A percentile compares a stretch with the other conserved stretches of the same genome.
Conservation (phyloP, 2,329 filamentous ascomycete species). For the Rhexocercosporidium sp. region DNA sequence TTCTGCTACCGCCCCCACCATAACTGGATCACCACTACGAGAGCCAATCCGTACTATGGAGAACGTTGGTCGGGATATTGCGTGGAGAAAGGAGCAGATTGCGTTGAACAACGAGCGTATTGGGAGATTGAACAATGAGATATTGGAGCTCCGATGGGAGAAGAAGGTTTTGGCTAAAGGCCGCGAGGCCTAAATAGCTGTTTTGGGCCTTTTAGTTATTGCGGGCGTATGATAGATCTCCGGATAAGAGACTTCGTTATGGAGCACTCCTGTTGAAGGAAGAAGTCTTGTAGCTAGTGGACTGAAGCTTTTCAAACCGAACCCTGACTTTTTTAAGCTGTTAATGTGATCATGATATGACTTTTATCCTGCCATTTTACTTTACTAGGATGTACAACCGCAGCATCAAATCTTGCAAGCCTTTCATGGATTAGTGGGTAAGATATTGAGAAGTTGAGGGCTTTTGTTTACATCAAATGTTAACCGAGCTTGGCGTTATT, state of each 20-base stretch:
- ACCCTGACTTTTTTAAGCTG: background rate
- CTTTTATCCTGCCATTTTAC: no score
- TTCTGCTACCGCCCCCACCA: no score
- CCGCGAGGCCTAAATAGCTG: no score
- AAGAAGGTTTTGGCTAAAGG: background rate
- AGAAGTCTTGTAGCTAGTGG: background rate
- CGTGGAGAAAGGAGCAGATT: background rate
- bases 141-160: background rate
- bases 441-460: background rate
- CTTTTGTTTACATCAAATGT: background rate
- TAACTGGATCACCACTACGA: no score
- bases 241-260: background rate
- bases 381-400: no score
- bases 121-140: background rate
- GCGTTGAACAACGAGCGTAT: background rate
- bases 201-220: no score
- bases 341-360: background rate
- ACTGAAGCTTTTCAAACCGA: background rate
- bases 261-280: background rate
- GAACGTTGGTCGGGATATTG: background rate
- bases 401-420: no score
- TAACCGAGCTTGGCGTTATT: background rate
- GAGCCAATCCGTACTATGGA: background rate
- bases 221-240: background rate
- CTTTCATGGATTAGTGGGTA: no score